Base-by-base conservation (phyloP, 495 filamentous ascomycete genomes). In the Penicillium atrosanguineum region DNA sequence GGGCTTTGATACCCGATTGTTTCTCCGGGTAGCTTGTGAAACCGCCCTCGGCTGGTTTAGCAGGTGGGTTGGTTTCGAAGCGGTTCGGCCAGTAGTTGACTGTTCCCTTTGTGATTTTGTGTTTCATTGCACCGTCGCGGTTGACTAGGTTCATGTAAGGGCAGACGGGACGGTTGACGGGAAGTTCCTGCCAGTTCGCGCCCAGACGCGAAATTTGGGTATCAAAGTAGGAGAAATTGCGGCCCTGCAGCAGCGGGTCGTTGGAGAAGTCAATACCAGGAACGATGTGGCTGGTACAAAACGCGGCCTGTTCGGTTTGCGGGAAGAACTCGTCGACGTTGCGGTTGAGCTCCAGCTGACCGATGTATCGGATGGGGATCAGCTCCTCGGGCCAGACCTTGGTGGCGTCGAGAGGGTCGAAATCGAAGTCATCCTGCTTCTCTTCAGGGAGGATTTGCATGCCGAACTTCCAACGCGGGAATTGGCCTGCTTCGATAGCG, bases 81-180 rank as follows among this genome's bases (percentile, higher is more conserved):
- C 90, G 82, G 68, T 95, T 96, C 18, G 91, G 90, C 87, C 87
- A 95, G 75, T 96, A 95, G 72, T 93, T 95, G 57, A 91, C 84
- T 1, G 75, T 84, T 51, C 90, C 89, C 58, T 80, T 82, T 29
- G 76, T 79, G 61, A 87, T 84, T 20, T 73, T 71, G 53, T 80
- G 78, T 36, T 52, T 61, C 55, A 61, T 62, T 1, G 67, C 59
- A 9, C 72, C 72, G 15, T 75, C 72, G 2, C 72, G 61, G 53
- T 75, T 75, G 37, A 91, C 75, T 1, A 87, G 66, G 42, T 51
- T 70, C 60, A 75, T 63, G 21, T 70, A 73, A 55, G 91, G 90
- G 57, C 89, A 95, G 12, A 87, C 75, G 0, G 83, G 85, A 0
- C 79, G 72, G 69, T 96, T 96, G 63, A 95, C 87, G 19, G 91